phyloP scores from a whole-genome alignment of 1,284 basidiomycete species.

The Coriolopsis trogii region DNA sequence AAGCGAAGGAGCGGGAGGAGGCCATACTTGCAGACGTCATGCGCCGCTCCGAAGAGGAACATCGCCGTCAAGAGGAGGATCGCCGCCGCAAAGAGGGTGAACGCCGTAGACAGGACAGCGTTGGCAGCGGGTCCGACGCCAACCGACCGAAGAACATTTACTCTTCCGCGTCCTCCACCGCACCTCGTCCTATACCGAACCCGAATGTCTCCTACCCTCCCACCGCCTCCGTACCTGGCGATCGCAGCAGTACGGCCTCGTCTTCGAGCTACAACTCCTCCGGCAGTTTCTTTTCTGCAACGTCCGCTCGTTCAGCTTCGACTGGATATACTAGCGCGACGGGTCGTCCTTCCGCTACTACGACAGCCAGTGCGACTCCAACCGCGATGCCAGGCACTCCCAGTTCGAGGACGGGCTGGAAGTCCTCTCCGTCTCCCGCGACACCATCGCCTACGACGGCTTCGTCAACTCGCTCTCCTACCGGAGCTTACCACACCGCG shows the following conservation, averaged over 20 bases:
- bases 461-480: conserved; percentile 25
- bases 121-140: conserved; percentile 26
- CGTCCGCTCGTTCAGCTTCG: conserved; percentile 28
- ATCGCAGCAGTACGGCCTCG: conserved; percentile 35
- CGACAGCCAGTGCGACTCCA: conserved; percentile 24
- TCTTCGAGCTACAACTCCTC: conserved; percentile 31
- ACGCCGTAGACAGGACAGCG: conserved; percentile 33
- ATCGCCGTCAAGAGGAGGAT: conserved; percentile 12
- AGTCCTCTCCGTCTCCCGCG: conserved; percentile 19
- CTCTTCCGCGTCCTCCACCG: conserved; percentile 21
- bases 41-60: conserved; percentile 18
- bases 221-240: conserved; percentile 24
- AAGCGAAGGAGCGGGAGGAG: conserved; percentile 7
- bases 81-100: conserved; percentile 11
- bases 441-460: conserved; percentile 26
- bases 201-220: conserved; percentile 27
- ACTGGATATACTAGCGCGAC: conserved; percentile 29
- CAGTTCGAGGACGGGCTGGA: conserved; percentile 22
- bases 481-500: conserved; percentile 16
- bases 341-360: conserved; percentile 28
- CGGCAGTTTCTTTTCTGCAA: conserved; percentile 19
- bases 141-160: conserved; percentile 19
- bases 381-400: conserved; percentile 22
- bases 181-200: conserved; percentile 25
- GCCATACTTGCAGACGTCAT: conserved; percentile 14